phyloP scores from a whole-genome alignment of 169 alveolate species.

The Amoebophrya sp. region DNA sequence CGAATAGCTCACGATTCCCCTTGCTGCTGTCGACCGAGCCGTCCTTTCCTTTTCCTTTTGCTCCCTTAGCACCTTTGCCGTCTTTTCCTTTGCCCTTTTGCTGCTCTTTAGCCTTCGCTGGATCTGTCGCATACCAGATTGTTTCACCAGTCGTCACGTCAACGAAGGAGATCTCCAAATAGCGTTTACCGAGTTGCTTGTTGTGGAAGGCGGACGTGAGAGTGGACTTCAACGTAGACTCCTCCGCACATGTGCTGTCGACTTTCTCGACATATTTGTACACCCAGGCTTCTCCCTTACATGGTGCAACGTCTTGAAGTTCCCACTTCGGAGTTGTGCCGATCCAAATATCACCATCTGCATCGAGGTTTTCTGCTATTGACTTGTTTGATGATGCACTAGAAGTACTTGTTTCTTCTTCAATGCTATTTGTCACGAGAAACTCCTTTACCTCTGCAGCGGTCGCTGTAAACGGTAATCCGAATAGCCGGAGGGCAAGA shows the following conservation, averaged over 20 bases:
- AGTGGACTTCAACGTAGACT: neutral
- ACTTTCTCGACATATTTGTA: neutral
- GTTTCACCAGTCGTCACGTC: neutral
- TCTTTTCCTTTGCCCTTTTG: neutral
- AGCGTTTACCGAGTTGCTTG: neutral
- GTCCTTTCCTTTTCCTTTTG: neutral
- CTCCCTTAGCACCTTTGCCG: neutral
- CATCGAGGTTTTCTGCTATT: neutral
- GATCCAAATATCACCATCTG: neutral
- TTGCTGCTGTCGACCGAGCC: no score
- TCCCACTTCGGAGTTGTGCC: neutral
- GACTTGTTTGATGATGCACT: no score
- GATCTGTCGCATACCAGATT: neutral
- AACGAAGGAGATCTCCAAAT: neutral
- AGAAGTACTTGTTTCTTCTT: no score
- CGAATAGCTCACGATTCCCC: neutral
- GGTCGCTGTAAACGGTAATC: neutral
- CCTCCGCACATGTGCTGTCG: neutral
- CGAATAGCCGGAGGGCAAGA: neutral
- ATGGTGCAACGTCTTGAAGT: neutral
- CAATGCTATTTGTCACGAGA: neutral
- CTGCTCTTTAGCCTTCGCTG: neutral
- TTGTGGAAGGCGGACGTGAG: neutral
- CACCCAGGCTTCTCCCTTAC: slow-evolving; percentile 12
- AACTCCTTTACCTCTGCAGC: neutral